Evolutionary conservation across 768 basidiomycete species (phyloP), one percentile per base, ranked within the genome.

Genomic region (Clitopilus passeckerianus): DNA sequence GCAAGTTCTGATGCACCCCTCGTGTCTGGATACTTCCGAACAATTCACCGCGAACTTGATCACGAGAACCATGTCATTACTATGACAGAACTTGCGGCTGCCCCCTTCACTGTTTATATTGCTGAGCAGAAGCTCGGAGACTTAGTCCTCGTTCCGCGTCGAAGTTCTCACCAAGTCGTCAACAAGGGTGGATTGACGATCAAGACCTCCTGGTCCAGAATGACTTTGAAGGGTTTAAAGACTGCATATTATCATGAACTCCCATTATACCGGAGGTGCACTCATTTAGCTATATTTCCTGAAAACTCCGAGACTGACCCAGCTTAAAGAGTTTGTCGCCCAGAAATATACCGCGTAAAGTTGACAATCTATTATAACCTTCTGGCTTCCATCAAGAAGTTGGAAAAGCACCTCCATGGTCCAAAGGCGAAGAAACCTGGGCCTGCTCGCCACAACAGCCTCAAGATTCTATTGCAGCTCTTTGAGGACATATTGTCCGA

Each of bases 171-270:
- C 71, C 92, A 94, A 68, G 91, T 93, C 3, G 79, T 93, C 23
- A 94, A 94, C 64, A 74, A 75, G 53, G 90, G 92, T 22, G 91
- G 92, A 12, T 79, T 94, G 22, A 91, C 90, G 0, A 77, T 93
- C 68, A 94, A 94, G 71, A 85, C 86, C 4, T 89, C 89, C 0
- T 94, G 92, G 92, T 93, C 91, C 0, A 78, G 92, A 52, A 93
- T 94, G 90, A 87, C 89, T 6, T 65, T 89, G 24, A 68, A 73
- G 53, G 87, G 89, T 3, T 68, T 91, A 14, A 68, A 70, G 41
- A 74, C 77, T 0, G 88, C 91, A 2, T 75, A 89, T 33, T 80
- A 84, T 65, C 81, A 89, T 46, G 92, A 94, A 63, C 76, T 94
- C 34, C 89, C 89, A 0, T 80, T 94, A 14, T 94, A 93, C 69